Evolutionary conservation across 805 yeast genomes (phyloP), one percentile per base, ranked within the genome.

Genomic region (Lipomyces chichibuensis): DNA sequence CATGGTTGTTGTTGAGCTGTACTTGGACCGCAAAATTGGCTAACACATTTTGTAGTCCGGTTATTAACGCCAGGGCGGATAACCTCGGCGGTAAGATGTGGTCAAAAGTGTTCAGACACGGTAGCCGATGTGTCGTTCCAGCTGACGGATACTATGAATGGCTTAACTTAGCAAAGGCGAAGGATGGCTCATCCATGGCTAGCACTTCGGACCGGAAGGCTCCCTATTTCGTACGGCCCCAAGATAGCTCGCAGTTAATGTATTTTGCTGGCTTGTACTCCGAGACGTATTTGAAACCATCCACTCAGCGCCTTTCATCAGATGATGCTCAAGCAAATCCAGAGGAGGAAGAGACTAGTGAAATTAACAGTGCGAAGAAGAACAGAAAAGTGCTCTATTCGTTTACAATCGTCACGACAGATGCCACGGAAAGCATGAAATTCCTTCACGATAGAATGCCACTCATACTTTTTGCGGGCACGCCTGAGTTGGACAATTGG

Each of bases 141-240:
- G 83, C 90, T 52, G 84, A 85, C 73, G 97, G 97, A 0, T 93
- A 93, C 76, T 93, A 85, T 74, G 98, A 93, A 77, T 93, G 98
- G 97, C 70, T 68, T 17, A 71, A 73, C 29, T 68, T 74, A 1
- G 65, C 64, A 20, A 75, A 52, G 35, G 46, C 61, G 3, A 29
- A 97, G 97, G 70, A 66, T n/a, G 72, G 73, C 37, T 70, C 73
- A 20, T 69, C 75, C 1, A 65, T 62, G 25, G 74, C 51, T 20
- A 29, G 57, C 7, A 23, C 49, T 13, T 35, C 66, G 23, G 61
- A 46, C 11, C 79, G 75, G 62, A 77, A 75, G 55, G 74, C 73
- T 80, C 97, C 97, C 0, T 85, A 88, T 75, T 93, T 80, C 73
- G 82, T 92, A 20, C 84, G 82, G 43, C 81, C 89, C 39, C 82